Conservation (phyloP, 352 stramenopile genomes). For the Phytophthora chlamydospora region DNA sequence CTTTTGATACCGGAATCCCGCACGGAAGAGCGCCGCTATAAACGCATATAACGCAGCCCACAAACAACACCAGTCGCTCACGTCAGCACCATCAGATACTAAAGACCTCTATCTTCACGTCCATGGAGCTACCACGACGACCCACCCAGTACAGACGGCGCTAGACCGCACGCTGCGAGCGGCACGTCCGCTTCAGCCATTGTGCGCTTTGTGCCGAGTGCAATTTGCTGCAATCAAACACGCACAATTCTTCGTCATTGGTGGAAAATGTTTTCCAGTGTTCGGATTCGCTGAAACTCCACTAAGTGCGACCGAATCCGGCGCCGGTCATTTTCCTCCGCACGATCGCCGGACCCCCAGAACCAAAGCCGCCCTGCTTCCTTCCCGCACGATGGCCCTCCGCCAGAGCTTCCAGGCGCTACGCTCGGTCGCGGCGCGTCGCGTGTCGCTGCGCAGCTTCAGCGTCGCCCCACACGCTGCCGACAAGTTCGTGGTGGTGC, state of each 20-base stretch:
- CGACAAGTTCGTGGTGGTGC: constrained; percentile 81
- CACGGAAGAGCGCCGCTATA: constrained; percentile 61
- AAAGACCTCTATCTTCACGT: background rate
- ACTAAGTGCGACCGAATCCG: constrained; percentile 27
- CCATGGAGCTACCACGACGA: background rate
- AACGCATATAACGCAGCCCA: constrained; percentile 1
- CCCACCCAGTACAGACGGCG: constrained; percentile 65
- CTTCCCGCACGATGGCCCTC: constrained; percentile 52
- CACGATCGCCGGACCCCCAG: constrained; percentile 41
- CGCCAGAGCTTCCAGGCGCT: constrained; percentile 65
- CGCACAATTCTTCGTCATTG: background rate
- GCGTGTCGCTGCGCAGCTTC: constrained; percentile 46
- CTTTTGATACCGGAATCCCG: constrained; percentile 63
- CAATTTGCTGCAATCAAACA: constrained; percentile 23
- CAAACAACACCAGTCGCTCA: background rate
- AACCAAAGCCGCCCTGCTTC: constrained; percentile 20
- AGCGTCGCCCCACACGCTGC: constrained; percentile 62
- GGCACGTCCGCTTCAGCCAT: constrained; percentile 38
- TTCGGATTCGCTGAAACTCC: constrained; percentile 24
- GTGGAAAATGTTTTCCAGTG: background rate
- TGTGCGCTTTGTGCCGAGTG: constrained; percentile 1
- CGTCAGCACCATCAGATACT: constrained; percentile 3
- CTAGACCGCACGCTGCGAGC: constrained; percentile 59
- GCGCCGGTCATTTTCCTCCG: constrained; percentile 54
- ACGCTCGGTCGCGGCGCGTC: constrained; percentile 45